phyloP scores from a whole-genome alignment of 768 basidiomycete species.

The Kwoniella botswanensis region DNA sequence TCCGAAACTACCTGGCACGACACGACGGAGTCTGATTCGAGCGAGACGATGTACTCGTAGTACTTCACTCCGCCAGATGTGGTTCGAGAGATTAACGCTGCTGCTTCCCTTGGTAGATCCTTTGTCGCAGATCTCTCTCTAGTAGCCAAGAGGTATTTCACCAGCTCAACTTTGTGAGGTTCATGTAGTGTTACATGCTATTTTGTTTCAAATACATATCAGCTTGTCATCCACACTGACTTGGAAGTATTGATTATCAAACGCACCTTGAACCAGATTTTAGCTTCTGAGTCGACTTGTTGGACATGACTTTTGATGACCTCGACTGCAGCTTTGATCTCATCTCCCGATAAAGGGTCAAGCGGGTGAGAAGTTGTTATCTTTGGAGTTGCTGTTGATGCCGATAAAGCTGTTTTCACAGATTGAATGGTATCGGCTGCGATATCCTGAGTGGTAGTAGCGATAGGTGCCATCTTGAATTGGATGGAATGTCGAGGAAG shows the following conservation, averaged over 20 bases:
- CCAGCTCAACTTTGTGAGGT: slow-evolving; percentile 10
- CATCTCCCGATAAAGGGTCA: not conserved
- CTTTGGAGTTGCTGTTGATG: not conserved
- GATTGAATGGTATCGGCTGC: not conserved
- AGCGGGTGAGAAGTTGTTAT: not conserved
- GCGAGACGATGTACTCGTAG: not conserved
- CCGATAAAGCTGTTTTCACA: not conserved
- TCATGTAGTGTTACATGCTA: slow-evolving; percentile 1
- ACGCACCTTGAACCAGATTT: slow-evolving; percentile 9
- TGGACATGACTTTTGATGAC: not conserved
- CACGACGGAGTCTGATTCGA: not conserved
- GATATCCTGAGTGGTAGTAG: not conserved
- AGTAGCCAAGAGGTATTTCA: not conserved
- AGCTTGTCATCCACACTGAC: too few relatives aligned
- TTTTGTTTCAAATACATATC: too few relatives aligned
- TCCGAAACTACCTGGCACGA: not conserved
- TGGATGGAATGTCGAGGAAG: not conserved
- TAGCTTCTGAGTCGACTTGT: not conserved
- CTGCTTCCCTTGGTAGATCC: not conserved
- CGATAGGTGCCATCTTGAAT: not conserved
- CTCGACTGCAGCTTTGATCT: not conserved
- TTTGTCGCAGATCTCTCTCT: not conserved
- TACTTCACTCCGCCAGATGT: not conserved
- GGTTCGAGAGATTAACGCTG: not conserved
- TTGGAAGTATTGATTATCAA: too few relatives aligned